Base-by-base conservation (phyloP, 208 protist genomes). In the Crithidia sp. region DNA sequence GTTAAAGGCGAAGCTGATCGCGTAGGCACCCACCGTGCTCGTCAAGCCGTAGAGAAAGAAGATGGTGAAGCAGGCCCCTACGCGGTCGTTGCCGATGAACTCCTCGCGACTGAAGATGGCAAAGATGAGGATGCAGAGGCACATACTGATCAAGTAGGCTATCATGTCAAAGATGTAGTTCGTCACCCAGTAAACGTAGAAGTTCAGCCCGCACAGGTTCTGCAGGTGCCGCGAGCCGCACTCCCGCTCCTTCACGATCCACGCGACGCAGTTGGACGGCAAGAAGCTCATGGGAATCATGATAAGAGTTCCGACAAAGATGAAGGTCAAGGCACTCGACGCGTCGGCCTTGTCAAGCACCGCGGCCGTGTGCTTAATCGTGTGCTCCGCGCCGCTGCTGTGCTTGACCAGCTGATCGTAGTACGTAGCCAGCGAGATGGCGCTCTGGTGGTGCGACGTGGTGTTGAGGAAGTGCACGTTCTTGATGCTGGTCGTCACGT, bases 351-450 rank as follows among this genome's bases (percentile, higher is more conserved):
- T 62, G 57, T 62, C 57, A 4, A 62, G 57, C 12, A 62, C 7
- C 12, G 57, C 57, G 57, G 57, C 57, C 37, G 57, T 62, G 57
- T 62, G 57, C 17, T 7, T 62, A 10, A 62, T 28, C 6, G 17
- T 45, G 7, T 12, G 28, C 37, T 45, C 39, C 3, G 57, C 6
- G 6, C 19, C 28, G 37, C 39, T 17, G 28, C 45, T 4, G 40
- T 68, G 63, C 50, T 78, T 97, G 14, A 72, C 92, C 74, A 97
- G 92, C 74, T 98, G 93, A 41, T 95, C 93, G 81, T 97, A 99
- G 43, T 98, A 94, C 39, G 79, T 81, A 7, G 87, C 92, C 19
- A 95, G 78, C 45, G 52, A 59, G 14, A 78, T 28, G 8, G 39
- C 67, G 6, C 69, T 45, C 56, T 82, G 77, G 39, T 82, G 77